Evolutionary conservation across 2,329 filamentous ascomycete genomes (phyloP), one percentile per base, ranked within the genome.

Genomic region (Colletotrichum camelliae): DNA sequence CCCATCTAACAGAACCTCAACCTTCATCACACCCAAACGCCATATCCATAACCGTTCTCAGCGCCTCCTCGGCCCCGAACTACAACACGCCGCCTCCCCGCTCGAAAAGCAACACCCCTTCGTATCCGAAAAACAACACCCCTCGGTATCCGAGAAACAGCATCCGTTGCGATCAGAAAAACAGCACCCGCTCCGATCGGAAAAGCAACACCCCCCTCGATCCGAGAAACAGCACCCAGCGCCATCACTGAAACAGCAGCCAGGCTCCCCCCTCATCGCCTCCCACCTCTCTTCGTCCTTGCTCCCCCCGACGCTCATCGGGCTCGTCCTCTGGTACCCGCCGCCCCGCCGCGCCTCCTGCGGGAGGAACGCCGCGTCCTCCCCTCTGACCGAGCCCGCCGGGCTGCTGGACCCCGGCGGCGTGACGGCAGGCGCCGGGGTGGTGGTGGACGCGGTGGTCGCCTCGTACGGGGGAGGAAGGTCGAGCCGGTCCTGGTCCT

Each of bases 391-490:
- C 15, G 35, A 73, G 21, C 73, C 57, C 18, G 61, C 21, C n/a
- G 74, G 60, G 43, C 66, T 70, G 16, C 62, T 29, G 31, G 70
- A 35, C 6, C 58, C 27, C 24, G 29, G 37, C 29, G 24, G 16
- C 39, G 67, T 9, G 16, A 43, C 16, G 15, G 27, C n/a, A 5
- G 27, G 9, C 29, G 48, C 15, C 16, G 10, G 9, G 31, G 58
- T 57, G 33, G 66, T 18, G 71, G 72, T 29, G 55, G 64, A 64
- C 9, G 24, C 70, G 24, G 72, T 60, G 24, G 72, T 60, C 12
- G 43, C 29, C 65, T 74, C 70, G 15, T 74, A 76, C 29, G 74
- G 70, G 29, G 70, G 74, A 31, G 64, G 70, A 12, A 39, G n/a
- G n/a, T 70, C 58, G 43, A 48, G 24, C 57, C 58, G 58, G 24